phyloP scores from a whole-genome alignment of 164 flowering plant species.

The Magnolia kwangsiensis region DNA sequence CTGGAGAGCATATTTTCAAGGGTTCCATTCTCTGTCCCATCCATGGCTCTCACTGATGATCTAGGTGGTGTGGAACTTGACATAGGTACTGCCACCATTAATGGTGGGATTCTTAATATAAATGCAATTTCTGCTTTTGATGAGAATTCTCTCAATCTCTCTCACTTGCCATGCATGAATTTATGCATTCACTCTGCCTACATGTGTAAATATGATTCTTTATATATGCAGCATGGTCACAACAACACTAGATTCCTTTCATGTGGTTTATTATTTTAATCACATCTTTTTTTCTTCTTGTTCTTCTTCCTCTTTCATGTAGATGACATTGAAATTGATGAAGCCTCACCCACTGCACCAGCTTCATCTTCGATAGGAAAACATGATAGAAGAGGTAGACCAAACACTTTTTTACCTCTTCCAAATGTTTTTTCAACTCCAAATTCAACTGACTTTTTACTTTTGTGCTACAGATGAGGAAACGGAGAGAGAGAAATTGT shows the following conservation, averaged over 20 bases:
- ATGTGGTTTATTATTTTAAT: background rate
- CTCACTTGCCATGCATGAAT: background rate
- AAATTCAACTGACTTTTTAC: background rate
- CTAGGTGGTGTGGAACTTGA: conserved; percentile 38
- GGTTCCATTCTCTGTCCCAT: conserved; percentile 42
- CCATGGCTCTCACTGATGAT: conserved; percentile 17
- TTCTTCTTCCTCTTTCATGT: conserved; percentile 6
- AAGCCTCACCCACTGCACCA: conserved; percentile 33
- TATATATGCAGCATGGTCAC: background rate
- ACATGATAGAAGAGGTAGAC: conserved; percentile 36
- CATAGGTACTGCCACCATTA: conserved; percentile 43
- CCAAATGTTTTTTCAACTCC: background rate
- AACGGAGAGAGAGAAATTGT: conserved; percentile 56
- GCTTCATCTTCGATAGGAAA: conserved; percentile 39
- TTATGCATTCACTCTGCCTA: background rate
- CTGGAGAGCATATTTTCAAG: conserved; percentile 57
- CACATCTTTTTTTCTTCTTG: background rate
- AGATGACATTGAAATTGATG: conserved; percentile 96
- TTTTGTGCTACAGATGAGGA: conserved; percentile 39
- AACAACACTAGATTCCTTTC: background rate
- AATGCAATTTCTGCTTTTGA: background rate
- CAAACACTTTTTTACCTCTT: conserved; percentile 1
- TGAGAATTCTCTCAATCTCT: background rate
- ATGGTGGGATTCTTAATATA: background rate
- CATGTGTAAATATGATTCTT: too few species aligned